A percentile compares a stretch with the other conserved stretches of the same genome.
Evolutionary conservation across 2,329 filamentous ascomycete genomes (phyloP).

Genomic region (Penicillium sp.): DNA sequence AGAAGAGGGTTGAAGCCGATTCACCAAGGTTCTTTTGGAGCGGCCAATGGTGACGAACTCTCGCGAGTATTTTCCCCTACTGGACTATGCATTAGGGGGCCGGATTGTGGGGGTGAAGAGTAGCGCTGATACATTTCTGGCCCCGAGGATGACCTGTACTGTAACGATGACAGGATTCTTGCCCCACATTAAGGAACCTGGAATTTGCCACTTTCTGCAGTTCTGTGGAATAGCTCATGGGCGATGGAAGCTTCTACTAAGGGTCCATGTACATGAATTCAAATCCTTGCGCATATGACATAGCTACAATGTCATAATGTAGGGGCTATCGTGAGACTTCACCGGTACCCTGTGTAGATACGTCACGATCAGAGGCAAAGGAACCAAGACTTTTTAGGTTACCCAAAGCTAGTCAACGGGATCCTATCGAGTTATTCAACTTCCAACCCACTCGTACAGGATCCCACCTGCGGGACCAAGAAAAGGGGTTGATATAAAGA

Average conservation of each 20-base stretch:
- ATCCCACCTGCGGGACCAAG: not conserved
- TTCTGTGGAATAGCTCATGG: not conserved
- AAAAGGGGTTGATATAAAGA: not conserved
- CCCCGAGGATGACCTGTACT: not conserved
- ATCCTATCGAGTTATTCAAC: not conserved
- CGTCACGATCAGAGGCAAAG: not conserved
- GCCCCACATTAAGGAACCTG: not conserved
- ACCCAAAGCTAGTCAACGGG: not conserved
- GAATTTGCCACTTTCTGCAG: not conserved
- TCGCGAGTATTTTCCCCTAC: not conserved
- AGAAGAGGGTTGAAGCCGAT: not conserved
- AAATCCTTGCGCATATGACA: not conserved
- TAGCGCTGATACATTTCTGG: not conserved
- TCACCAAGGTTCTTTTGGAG: not conserved
- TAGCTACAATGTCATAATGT: not conserved
- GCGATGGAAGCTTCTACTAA: not conserved
- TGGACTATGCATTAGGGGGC: not conserved
- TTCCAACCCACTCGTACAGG: not conserved
- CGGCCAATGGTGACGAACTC: not conserved
- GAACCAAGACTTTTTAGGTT: not conserved
- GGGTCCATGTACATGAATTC: not conserved
- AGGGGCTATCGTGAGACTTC: not conserved
- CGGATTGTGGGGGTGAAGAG: not conserved
- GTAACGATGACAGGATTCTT: not conserved
- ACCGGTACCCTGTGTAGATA: not conserved